Conservation (phyloP, 345 rosid genomes). For the Salix koriyanagi region DNA sequence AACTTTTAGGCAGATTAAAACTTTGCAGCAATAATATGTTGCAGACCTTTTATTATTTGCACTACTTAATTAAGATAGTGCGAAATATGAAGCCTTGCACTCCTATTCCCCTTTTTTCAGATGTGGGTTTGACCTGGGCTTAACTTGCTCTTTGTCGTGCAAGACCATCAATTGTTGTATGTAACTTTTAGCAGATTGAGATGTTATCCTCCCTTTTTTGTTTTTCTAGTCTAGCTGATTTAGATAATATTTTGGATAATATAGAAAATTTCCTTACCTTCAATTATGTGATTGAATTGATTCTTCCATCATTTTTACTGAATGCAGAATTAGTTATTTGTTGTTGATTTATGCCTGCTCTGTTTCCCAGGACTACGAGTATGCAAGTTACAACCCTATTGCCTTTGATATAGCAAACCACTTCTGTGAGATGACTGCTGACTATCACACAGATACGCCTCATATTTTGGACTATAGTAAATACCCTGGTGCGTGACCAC, state of each 20-base stretch:
- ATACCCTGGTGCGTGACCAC: conserved; percentile 23
- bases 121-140: not conserved
- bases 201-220: too few relatives aligned
- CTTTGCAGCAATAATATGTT: not conserved
- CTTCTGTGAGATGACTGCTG: conserved; percentile 36
- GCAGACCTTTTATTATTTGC: not conserved
- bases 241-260: not conserved
- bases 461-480: conserved; percentile 28
- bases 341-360: not conserved
- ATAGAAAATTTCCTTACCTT: not conserved
- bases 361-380: conserved; percentile 29
- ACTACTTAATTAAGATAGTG: not conserved
- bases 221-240: too few relatives aligned
- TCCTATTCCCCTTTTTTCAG: too few relatives aligned
- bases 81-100: too few relatives aligned
- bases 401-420: conserved; percentile 37
- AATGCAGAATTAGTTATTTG: not conserved
- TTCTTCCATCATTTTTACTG: not conserved
- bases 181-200: not conserved
- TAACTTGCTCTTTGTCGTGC: not conserved
- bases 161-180: not conserved
- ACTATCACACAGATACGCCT: conserved; percentile 30
- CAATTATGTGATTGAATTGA: not conserved
- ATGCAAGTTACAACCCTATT: conserved; percentile 32
- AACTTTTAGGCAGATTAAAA: not conserved